Conservation (phyloP, 2,329 filamentous ascomycete species). For the Cordyceps farinosa region DNA sequence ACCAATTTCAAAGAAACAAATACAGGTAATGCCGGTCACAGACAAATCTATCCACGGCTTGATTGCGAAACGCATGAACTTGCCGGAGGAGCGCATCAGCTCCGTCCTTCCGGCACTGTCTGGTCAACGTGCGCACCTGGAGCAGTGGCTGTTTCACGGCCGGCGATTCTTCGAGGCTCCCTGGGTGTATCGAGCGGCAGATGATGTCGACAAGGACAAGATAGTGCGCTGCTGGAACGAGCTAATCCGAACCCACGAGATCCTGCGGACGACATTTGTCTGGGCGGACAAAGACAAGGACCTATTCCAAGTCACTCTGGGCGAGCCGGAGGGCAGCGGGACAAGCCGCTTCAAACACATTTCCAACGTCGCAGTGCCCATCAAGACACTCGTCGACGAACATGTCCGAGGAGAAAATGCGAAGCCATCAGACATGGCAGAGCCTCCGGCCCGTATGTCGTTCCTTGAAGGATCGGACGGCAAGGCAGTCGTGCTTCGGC, state of each 20-base stretch:
- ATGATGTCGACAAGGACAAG: slow-evolving; percentile 16
- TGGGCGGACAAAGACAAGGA: background rate
- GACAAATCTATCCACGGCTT: too few species aligned
- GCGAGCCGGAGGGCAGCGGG: background rate
- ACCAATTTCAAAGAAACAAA: too few species aligned
- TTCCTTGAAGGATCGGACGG: slow-evolving; percentile 23
- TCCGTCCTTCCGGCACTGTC: slow-evolving; percentile 22
- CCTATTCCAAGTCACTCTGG: slow-evolving; percentile 19
- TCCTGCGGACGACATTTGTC: slow-evolving; percentile 20
- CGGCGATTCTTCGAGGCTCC: slow-evolving; percentile 27
- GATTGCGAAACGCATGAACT: too few species aligned
- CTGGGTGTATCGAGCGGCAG: slow-evolving; percentile 25
- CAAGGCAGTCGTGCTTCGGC: slow-evolving; percentile 23
- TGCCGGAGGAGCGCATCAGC: slow-evolving; percentile 14
- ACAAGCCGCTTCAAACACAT: background rate
- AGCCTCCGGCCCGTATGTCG: slow-evolving; percentile 21
- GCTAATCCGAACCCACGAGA: slow-evolving; percentile 17
- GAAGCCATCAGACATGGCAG: slow-evolving; percentile 19
- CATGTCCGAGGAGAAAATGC: slow-evolving; percentile 19
- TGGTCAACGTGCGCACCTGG: slow-evolving; percentile 23
- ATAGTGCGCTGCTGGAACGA: slow-evolving; percentile 15
- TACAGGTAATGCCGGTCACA: too few species aligned
- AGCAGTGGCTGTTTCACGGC: slow-evolving; percentile 25
- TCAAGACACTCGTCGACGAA: slow-evolving; percentile 7
- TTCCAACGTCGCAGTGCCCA: too few species aligned